These are phyloP conservation scores for Sordariomycetes sp. DNA, from an alignment of 2,329 filamentous ascomycete genomes.

Conservation along the genomic window DNA sequence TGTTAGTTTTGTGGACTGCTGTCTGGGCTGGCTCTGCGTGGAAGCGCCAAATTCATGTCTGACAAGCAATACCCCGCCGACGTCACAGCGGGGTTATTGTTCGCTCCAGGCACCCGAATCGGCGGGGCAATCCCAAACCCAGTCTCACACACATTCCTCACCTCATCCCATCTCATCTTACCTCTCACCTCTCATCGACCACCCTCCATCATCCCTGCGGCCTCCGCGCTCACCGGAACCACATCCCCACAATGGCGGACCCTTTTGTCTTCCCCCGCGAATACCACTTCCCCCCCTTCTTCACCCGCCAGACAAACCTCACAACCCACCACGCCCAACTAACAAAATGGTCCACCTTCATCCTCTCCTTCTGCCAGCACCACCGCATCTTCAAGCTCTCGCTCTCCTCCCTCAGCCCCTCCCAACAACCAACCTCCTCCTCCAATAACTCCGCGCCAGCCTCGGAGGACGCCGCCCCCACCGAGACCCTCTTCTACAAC, in stretches of 20 bases:
- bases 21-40: too few relatives aligned
- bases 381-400: conserved; percentile 68
- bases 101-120: too few relatives aligned
- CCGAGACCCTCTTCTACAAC: conserved; percentile 44
- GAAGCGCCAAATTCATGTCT: too few relatives aligned
- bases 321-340: conserved; percentile 67
- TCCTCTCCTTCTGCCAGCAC: conserved; percentile 74
- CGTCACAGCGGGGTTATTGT: too few relatives aligned
- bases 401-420: conserved; percentile 42
- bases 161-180: background rate
- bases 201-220: background rate
- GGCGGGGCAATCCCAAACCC: too few relatives aligned
- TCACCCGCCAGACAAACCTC: conserved; percentile 67
- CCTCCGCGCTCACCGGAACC: background rate
- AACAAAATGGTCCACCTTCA: conserved; percentile 74
- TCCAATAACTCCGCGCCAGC: conserved; percentile 17
- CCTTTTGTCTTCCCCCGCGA: conserved; percentile 48
- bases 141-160: background rate
- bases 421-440: conserved; percentile 28
- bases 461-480: conserved; percentile 27
- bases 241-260: background rate
- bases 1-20: too few relatives aligned
- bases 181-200: background rate
- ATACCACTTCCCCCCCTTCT: conserved; percentile 77
- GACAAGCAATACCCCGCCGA: too few relatives aligned